Conservation (phyloP, 2,329 filamentous ascomycete species). For the Pseudogymnoascus sp. region DNA sequence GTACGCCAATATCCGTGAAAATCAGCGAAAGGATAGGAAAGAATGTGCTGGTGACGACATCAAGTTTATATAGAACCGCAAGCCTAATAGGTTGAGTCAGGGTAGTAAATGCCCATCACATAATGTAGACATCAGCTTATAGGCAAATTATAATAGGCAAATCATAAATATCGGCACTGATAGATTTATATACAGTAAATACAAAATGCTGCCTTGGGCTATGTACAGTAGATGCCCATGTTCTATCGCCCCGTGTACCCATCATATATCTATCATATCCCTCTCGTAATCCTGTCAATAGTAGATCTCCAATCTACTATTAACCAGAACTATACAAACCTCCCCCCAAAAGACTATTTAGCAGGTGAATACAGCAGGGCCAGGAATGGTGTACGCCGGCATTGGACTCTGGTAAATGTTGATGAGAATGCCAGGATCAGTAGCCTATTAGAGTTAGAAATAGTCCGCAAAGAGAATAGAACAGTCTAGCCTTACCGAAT, state of each 20-base stretch:
- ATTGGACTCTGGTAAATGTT: conserved; percentile 31
- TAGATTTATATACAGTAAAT: conserved; percentile 6
- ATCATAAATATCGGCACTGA: not conserved
- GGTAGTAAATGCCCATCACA: not conserved
- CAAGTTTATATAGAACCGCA: not conserved
- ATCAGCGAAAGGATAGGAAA: not conserved
- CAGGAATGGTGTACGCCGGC: conserved; percentile 35
- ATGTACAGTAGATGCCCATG: not conserved
- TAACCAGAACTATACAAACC: not conserved
- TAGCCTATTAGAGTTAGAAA: conserved; percentile 17
- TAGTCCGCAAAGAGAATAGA: not conserved
- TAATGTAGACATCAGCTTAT: not conserved
- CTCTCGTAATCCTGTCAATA: not conserved
- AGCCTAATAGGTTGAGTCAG: not conserved
- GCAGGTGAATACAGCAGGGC: conserved; percentile 30
- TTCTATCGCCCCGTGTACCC: not conserved
- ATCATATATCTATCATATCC: not conserved
- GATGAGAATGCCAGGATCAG: conserved; percentile 31
- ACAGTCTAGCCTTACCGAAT: conserved; percentile 12
- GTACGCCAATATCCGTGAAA: not conserved
- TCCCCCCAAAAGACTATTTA: not conserved
- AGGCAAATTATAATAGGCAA: not conserved
- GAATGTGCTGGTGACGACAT: not conserved
- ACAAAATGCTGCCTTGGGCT: not conserved
- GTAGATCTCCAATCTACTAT: not conserved